Conservation (phyloP, 2,329 filamentous ascomycete species). For the Triangularia setosa region DNA sequence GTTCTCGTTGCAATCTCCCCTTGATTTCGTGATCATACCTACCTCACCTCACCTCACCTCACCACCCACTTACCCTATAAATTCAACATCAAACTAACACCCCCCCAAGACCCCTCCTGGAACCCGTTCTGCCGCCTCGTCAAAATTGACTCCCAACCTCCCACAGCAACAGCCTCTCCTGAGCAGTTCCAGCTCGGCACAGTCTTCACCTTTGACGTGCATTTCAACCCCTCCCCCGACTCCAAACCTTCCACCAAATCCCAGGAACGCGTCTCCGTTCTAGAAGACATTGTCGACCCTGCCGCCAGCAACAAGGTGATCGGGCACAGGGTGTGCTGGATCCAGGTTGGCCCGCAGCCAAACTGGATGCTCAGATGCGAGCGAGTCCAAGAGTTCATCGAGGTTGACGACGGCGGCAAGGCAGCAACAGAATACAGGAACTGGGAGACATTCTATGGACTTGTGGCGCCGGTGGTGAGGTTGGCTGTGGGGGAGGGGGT, state of each 20-base stretch:
- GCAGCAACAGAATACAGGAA: conserved; percentile 38
- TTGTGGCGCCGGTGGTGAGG: conserved; percentile 35
- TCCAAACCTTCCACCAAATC: not conserved
- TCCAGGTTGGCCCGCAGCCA: conserved; percentile 18
- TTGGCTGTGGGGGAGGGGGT: conserved; percentile 32
- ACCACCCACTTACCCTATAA: not conserved
- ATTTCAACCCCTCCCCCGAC: conserved; percentile 28
- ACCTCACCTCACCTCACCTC: not conserved
- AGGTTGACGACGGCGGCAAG: conserved; percentile 24
- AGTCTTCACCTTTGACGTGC: conserved; percentile 33
- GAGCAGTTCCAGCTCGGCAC: conserved; percentile 30
- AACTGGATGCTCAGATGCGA: conserved; percentile 36
- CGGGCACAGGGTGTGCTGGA: conserved; percentile 37
- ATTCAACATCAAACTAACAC: not conserved
- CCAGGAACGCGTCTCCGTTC: conserved; percentile 27
- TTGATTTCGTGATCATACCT: not conserved
- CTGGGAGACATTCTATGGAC: conserved; percentile 45
- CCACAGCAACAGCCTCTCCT: conserved; percentile 10
- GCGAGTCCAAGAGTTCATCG: conserved; percentile 42
- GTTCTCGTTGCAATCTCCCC: not conserved
- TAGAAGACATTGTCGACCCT: conserved; percentile 31
- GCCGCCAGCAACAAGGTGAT: conserved; percentile 29
- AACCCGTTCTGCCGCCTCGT: conserved; percentile 33
- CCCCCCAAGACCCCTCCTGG: conserved; percentile 29
- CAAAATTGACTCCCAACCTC: conserved; percentile 26